Evolutionary conservation across 139 green algal genomes (phyloP).

Genomic region (Coelastrella sp.): DNA sequence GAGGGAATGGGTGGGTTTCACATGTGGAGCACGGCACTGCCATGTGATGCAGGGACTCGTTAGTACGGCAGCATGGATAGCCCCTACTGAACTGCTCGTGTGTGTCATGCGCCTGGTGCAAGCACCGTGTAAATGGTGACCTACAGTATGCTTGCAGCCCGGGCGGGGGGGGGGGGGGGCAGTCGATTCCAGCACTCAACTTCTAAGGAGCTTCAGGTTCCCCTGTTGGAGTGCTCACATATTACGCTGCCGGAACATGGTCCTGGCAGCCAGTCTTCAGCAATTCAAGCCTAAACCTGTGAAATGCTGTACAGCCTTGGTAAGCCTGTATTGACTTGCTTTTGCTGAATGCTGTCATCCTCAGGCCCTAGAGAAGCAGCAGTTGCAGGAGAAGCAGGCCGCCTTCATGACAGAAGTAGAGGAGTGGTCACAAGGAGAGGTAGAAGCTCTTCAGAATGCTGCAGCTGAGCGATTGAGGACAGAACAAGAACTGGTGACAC

Average conservation of each 20-base stretch:
- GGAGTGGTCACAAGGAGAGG: constrained; percentile 55
- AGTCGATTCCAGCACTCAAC: not conserved
- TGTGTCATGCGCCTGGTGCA: no score
- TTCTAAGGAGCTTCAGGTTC: not conserved
- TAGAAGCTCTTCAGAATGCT: constrained; percentile 46
- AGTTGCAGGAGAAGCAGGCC: constrained; percentile 19
- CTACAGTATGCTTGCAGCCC: no score
- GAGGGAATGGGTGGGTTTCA: constrained; percentile 10
- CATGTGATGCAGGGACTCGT: no score
- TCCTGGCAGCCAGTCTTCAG: not conserved
- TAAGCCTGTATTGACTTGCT: not conserved
- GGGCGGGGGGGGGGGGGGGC: no score
- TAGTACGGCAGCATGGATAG: no score
- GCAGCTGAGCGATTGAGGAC: not conserved
- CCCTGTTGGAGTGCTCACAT: not conserved
- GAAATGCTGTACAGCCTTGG: not conserved
- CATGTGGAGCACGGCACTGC: not conserved
- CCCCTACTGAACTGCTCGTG: no score
- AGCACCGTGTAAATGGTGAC: no score
- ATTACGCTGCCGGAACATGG: not conserved
- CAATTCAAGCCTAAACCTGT: no score
- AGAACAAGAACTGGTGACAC: not conserved
- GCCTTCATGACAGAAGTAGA: constrained; percentile 46
- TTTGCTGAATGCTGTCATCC: not conserved
- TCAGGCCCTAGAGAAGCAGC: constrained; percentile 40